phyloP scores from a whole-genome alignment of 2,329 filamentous ascomycete species.

The Trichoderma citrinoviride region DNA sequence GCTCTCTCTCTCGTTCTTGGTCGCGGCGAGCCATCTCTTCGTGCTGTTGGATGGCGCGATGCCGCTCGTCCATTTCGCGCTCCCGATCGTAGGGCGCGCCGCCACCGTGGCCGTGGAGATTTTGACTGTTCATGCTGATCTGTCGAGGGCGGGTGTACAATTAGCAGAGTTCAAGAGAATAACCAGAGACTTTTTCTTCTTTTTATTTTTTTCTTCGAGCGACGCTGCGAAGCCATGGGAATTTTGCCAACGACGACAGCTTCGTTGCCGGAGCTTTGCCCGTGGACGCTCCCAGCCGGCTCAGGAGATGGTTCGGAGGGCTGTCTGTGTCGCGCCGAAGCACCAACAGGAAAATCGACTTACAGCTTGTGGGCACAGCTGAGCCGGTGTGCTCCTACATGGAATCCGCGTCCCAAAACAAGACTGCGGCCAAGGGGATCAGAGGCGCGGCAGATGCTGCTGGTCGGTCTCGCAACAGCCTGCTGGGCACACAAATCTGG shows the following conservation, averaged over 20 bases:
- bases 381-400: constrained; percentile 37
- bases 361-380: constrained; percentile 38
- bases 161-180: constrained; percentile 11
- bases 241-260: neutral
- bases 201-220: no score
- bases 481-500: constrained; percentile 20
- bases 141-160: constrained; percentile 2
- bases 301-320: constrained; percentile 13
- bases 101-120: constrained; percentile 41
- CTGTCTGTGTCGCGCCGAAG: constrained; percentile 29
- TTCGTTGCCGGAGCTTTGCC: neutral
- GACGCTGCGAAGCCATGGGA: neutral
- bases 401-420: constrained; percentile 29
- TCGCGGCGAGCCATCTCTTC: constrained; percentile 55
- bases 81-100: constrained; percentile 48
- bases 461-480: neutral
- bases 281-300: constrained; percentile 5
- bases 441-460: neutral
- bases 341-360: constrained; percentile 26
- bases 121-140: constrained; percentile 48
- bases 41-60: constrained; percentile 46
- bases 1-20: constrained; percentile 59
- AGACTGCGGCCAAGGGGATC: neutral
- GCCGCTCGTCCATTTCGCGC: constrained; percentile 49
- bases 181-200: neutral